Evolutionary conservation across 2,329 filamentous ascomycete species (phyloP).

Genomic region (Colletotrichum camelliae): DNA sequence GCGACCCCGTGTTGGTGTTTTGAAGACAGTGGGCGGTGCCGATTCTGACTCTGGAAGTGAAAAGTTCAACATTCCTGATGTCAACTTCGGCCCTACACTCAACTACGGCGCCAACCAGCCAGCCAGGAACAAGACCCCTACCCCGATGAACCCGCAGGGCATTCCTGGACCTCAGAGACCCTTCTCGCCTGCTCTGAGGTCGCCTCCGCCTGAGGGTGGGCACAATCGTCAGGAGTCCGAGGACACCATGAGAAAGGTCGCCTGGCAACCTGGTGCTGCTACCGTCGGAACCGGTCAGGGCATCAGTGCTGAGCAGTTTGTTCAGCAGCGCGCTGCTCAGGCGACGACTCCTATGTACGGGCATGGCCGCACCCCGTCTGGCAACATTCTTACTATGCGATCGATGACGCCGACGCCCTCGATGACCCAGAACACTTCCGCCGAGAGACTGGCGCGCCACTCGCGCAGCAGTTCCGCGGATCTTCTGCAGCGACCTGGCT

Average conservation of each 20-base stretch:
- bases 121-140: slow-evolving; percentile 36
- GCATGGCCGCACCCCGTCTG: slow-evolving; percentile 66
- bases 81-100: slow-evolving; percentile 88
- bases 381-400: slow-evolving; percentile 48
- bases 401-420: slow-evolving; percentile 48
- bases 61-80: slow-evolving; percentile 66
- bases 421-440: slow-evolving; percentile 44
- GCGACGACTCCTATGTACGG: slow-evolving; percentile 40
- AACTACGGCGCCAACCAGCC: slow-evolving; percentile 57
- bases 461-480: slow-evolving; percentile 55
- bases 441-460: slow-evolving; percentile 43
- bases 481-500: slow-evolving; percentile 57
- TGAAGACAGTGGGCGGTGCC: slow-evolving; percentile 76
- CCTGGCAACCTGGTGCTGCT: slow-evolving; percentile 79
- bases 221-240: slow-evolving; percentile 54
- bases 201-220: slow-evolving; percentile 29
- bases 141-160: slow-evolving; percentile 27
- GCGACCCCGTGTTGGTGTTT: slow-evolving; percentile 76
- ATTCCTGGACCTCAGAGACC: slow-evolving; percentile 29
- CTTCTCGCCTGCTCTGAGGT: slow-evolving; percentile 34
- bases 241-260: slow-evolving; percentile 68
- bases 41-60: slow-evolving; percentile 28
- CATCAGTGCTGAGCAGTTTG: slow-evolving; percentile 81
- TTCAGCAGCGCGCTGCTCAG: slow-evolving; percentile 73
- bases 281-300: slow-evolving; percentile 47